Evolutionary conservation across 257 asterid species (phyloP), one percentile per base, ranked within the genome.

Genomic region (Knoxia roxburghii): DNA sequence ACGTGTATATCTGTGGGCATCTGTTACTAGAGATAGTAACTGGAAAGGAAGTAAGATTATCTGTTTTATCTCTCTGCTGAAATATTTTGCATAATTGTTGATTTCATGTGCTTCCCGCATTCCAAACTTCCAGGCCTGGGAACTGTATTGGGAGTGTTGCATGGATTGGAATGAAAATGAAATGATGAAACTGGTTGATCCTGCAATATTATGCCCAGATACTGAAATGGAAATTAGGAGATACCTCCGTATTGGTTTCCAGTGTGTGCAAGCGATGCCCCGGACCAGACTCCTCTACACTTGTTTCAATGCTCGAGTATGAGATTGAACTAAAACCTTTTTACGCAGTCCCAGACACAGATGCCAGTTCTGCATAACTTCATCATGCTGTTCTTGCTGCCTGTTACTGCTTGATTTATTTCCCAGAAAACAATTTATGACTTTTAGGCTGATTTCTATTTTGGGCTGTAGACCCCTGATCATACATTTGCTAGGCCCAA

Each of bases 1-100:
- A 69, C 48, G 75, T 75, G 40, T 69, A 61, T 41, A 63, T 75
- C 71, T 64, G 54, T 58, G 79, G 71, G 14, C 67, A 63, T 46
- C 27, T 75, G 35, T 21, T 62, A 37, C 35, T 69, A 49, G 79
- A 69, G 68, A 45, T 68, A 29, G 35, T 75, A n/a, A 68, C 68
- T 15, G 79, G 75, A 18, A 37, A 59, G 61, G 62, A 33, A 17
- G 52, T n/a, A 32, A 13, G 26, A 10, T 64, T 43, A 52, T 62
- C 0, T 43, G 32, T 1, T 17, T 18, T 60, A 3, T 37, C 26
- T 23, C 53, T 48, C 13, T 11, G 18, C 40, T 4, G 57, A 56
- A 35, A 12, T n/a, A 27, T 55, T 20, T 11, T 4, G 13, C 48
- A 54, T 35, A n/a, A 12, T 55, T 55, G 14, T 9, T 24, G 26